Evolutionary conservation across 257 asterid genomes (phyloP), one percentile per base, ranked within the genome.

Genomic region (Ballota nigra): DNA sequence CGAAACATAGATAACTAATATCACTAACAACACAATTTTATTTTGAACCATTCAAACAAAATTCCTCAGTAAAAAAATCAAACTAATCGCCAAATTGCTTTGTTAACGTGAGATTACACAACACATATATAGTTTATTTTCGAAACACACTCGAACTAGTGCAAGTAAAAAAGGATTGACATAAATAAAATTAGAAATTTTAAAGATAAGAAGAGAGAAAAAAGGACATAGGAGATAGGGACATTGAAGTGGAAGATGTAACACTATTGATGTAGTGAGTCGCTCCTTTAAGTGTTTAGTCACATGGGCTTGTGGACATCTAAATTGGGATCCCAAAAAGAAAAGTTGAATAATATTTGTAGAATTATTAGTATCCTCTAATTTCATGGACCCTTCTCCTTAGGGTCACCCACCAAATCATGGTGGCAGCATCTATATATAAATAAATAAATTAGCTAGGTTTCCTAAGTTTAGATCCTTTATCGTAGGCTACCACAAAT

Each of bases 251-350:
- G 81, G 84, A 40, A 69, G 76, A 72, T 72, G 81, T 76, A 68
- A 51, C 52, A 57, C 58, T 24, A 74, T 80, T 78, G 78, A 72
- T 66, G 78, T 67, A 34, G 56, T 57, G 76, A 76, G 77, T 69
- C 75, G 31, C 77, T 68, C 62, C 75, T 69, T 75, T 80, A 67
- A 57, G 79, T 72, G 81, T 76, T 72, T 72, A 33, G 51, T 80
- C 85, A 77, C 85, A 77, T 77, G 82, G 80, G 80, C 77, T 60
- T 60, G 85, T 81, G 84, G 84, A 10, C 49, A 77, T 80, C 80
- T 56, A 51, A 63, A 72, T 56, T 68, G 55, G 69, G 58, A 68
- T 52, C 71, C 71, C 75, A 49, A 64, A 64, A 73, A 38, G 24
- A 69, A 70, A 61, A 59, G 75, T 52, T 29, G 38, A 18, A 56